A percentile compares a stretch with the other conserved stretches of the same genome.
phyloP scores from a whole-genome alignment of 2,329 filamentous ascomycete genomes.

The Fusarium sp. region DNA sequence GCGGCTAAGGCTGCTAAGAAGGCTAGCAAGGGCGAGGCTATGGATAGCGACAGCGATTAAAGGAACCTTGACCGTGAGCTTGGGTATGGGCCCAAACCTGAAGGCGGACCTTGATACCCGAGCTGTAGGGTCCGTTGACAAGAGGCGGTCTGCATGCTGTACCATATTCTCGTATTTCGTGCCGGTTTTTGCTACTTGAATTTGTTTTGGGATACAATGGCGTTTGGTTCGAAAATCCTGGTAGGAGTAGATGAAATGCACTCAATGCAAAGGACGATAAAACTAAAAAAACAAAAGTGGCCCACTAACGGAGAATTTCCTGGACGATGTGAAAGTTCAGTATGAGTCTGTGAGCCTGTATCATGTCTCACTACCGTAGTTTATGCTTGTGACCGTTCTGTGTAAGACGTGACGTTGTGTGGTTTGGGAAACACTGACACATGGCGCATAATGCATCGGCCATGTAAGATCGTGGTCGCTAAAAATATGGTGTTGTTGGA shows the following conservation, averaged over 20 bases:
- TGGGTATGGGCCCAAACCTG: conserved; percentile 29
- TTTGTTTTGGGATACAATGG: conserved; percentile 46
- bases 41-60: conserved; percentile 69
- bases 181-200: conserved; percentile 43
- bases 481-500: conserved; percentile 21
- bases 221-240: conserved; percentile 53
- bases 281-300: conserved; percentile 21
- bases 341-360: conserved; percentile 5
- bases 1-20: conserved; percentile 71
- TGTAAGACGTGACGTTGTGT: conserved; percentile 20
- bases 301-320: not conserved
- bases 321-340: conserved; percentile 11
- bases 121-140: conserved; percentile 46
- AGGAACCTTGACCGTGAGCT: conserved; percentile 15
- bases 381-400: conserved; percentile 24
- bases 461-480: conserved; percentile 26
- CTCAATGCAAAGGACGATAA: conserved; percentile 51
- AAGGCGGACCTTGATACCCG: conserved; percentile 42
- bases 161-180: conserved; percentile 48
- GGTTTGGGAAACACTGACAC: conserved; percentile 5
- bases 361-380: conserved; percentile 23
- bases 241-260: conserved; percentile 51
- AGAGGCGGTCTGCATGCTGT: conserved; percentile 49
- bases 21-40: conserved; percentile 65
- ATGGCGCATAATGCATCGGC: conserved; percentile 27